Evolutionary conservation across 495 filamentous ascomycete genomes (phyloP), one percentile per base, ranked within the genome.

Genomic region (Copromyces sp.): DNA sequence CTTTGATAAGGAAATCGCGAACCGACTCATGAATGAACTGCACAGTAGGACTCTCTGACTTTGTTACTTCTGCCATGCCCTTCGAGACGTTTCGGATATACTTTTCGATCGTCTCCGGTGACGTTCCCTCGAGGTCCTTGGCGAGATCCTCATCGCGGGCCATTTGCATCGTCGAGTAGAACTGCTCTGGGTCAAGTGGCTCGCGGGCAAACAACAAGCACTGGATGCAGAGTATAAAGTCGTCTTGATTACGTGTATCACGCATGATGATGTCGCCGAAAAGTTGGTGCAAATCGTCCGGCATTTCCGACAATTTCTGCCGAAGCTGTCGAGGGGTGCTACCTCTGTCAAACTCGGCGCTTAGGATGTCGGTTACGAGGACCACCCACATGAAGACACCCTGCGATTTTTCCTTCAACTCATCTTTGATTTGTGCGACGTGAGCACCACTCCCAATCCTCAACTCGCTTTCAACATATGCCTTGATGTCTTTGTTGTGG

Each of bases 311-410:
- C 2, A 84, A 78, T 42, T 71, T 76, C 41, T 73, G 39, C 17
- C 69, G 45, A 17, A 80, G 73, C n/a, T 16, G 14, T 3, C 40
- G 68, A 14, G 69, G 39, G 12, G 73, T 70, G 7, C 74, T 68
- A 12, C 82, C 82, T 3, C 44, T 20, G 72, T 80, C 74, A 70
- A 80, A 76, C 69, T 85, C 82, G 29, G 75, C 78, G 70, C 84
- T 85, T 12, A 87, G 74, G 17, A 86, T 85, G 3, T 81, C 77
- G 11, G 84, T 80, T 29, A 86, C 83, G 2, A 85, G 73, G 2
- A 83, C 79, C 16, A 84, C 81, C 85, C 84, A 87, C 75, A 86
- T 81, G 42, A 88, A 88, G 11, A 86, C 73, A 0, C 85, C 83
- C 6, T 78, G 74, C 40, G 84, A 76, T 73, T 84, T 87, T 0